Conservation (phyloP, 202 grass and related monocot genomes). For the Brachypodium distachyon region DNA sequence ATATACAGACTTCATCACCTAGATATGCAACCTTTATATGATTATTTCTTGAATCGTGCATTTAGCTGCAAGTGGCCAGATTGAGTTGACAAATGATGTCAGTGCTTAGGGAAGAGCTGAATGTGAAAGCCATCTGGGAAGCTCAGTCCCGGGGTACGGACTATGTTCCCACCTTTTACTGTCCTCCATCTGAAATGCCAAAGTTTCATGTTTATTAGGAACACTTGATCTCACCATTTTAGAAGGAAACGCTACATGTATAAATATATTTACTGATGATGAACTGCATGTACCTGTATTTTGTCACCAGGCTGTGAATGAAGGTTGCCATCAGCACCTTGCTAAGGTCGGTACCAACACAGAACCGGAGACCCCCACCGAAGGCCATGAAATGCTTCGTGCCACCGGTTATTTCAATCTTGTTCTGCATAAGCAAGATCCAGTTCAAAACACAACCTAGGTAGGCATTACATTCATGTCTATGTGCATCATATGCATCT, state of each 20-base stretch:
- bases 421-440: conserved; percentile 27
- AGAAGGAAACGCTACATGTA: not conserved
- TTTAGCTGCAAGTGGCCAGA: not conserved
- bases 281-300: conserved; percentile 57
- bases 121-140: conserved; percentile 66
- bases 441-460: no score
- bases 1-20: conserved; percentile 7
- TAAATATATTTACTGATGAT: not conserved
- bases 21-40: conserved; percentile 7
- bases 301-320: conserved; percentile 63
- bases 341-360: conserved; percentile 65
- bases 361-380: conserved; percentile 64
- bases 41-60: conserved; percentile 18
- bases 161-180: conserved; percentile 61
- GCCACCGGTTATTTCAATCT: conserved; percentile 49
- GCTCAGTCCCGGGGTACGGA: conserved; percentile 59
- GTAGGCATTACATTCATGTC: no score
- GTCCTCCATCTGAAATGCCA: conserved; percentile 32
- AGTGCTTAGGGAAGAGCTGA: conserved; percentile 50
- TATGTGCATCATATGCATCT: not conserved
- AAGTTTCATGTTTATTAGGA: conserved; percentile 3
- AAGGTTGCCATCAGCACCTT: conserved; percentile 65
- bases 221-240: not conserved
- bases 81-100: not conserved
- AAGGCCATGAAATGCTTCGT: conserved; percentile 78